Base-by-base conservation (phyloP, 495 filamentous ascomycete species). In the Penicillium odoratum region DNA sequence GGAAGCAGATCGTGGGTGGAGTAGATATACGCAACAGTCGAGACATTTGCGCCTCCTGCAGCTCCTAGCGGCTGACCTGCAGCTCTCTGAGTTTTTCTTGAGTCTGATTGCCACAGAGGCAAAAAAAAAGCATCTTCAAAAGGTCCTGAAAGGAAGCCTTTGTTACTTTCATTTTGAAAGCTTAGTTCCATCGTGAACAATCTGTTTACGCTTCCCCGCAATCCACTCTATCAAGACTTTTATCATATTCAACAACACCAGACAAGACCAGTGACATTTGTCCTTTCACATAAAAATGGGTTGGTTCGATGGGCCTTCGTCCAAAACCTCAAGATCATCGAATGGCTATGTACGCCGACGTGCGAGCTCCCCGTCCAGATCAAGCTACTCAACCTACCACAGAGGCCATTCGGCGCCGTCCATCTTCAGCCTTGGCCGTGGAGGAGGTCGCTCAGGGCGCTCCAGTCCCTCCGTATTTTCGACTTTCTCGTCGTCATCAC, bases 381-480 rank as follows among this genome's bases (percentile, higher is more conserved):
- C 74, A n/a, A 62, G 63, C 13, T 72, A 74, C 65, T 75, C 74
- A 34, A 73, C 71, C 25, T 58, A 73, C 51, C 70, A 76, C 43
- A 55, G 66, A 42, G 67, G 74, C 53, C 70, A 74, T 60, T 81
- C 78, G 3, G 74, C 79, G 6, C 69, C 77, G 15, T 81, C 81
- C 15, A 75, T 84, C 68, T 84, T 84, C 68, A 74, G 71, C 58
- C 63, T 82, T n/a, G 72, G 73, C 40, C 71, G 63, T 42, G 67
- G 70, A 16, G 26, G 53, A 36, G 67, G 72, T 28, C 65, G 69
- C n/a, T 21, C 21, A 36, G 79, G 81, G 52, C 67, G 73, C 42
- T 75, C 78, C 10, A 77, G 70, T 56, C 75, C 76, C n/a, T 78
- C 76, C 33, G 78, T 81, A 69, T 86, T 81, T 55, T 81, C 76